These are phyloP conservation scores for Tuber calosporum DNA, from an alignment of 495 filamentous ascomycete species.

Conservation along the genomic window DNA sequence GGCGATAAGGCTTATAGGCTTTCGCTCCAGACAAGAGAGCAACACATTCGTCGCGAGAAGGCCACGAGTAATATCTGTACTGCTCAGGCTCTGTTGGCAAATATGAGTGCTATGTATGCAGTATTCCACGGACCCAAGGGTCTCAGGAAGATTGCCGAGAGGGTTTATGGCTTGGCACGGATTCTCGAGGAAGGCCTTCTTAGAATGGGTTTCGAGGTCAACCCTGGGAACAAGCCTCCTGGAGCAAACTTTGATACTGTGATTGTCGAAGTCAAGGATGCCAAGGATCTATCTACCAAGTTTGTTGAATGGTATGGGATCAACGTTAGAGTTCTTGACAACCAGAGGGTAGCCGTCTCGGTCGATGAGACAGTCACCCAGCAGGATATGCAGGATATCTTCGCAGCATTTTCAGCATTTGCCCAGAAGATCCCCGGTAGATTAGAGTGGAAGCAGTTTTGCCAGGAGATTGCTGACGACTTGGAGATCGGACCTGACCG, in stretches of 20 bases:
- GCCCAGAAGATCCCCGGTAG: slow-evolving; percentile 34
- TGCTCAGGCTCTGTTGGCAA: slow-evolving; percentile 87
- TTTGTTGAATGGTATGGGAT: slow-evolving; percentile 51
- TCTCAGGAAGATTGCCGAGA: slow-evolving; percentile 75
- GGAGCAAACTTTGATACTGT: slow-evolving; percentile 75
- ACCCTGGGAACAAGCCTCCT: slow-evolving; percentile 51
- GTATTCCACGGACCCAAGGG: slow-evolving; percentile 90
- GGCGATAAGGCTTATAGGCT: slow-evolving; percentile 79
- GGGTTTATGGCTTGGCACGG: slow-evolving; percentile 62
- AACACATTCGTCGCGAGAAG: slow-evolving; percentile 96
- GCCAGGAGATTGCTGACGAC: slow-evolving; percentile 45
- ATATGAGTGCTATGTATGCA: slow-evolving; percentile 98
- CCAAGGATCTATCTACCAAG: slow-evolving; percentile 48
- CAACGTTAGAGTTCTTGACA: slow-evolving; percentile 59
- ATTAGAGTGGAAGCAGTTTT: slow-evolving; percentile 42
- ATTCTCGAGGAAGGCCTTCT: slow-evolving; percentile 62
- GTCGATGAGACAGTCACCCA: slow-evolving; percentile 64
- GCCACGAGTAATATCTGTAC: slow-evolving; percentile 99
- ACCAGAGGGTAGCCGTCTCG: slow-evolving; percentile 58
- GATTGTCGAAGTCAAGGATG: slow-evolving; percentile 49
- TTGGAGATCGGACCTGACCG: slow-evolving; percentile 44
- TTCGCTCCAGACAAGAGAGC: slow-evolving; percentile 89
- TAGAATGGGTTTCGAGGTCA: slow-evolving; percentile 58
- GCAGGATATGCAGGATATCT: slow-evolving; percentile 55
- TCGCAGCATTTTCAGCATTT: slow-evolving; percentile 43